Conservation (phyloP, 2,329 filamentous ascomycete genomes). For the Dactylonectria macrodidyma region DNA sequence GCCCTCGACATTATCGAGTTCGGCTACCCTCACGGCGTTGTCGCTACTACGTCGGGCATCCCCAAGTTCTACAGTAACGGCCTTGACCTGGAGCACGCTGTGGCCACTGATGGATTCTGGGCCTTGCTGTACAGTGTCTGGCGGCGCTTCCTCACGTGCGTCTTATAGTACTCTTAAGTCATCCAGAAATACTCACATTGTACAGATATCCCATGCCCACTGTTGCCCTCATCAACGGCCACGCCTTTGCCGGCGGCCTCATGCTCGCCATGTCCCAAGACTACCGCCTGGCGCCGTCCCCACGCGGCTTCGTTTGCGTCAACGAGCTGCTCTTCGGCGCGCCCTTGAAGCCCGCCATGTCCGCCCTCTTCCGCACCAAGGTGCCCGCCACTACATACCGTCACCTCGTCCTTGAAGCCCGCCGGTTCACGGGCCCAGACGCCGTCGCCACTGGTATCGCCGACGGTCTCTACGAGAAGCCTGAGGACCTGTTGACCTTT, state of each 20-base stretch:
- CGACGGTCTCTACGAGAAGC: slow-evolving; percentile 73
- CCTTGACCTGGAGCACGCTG: slow-evolving; percentile 81
- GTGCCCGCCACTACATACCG: slow-evolving; percentile 70
- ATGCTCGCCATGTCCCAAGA: slow-evolving; percentile 88
- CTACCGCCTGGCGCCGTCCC: slow-evolving; percentile 82
- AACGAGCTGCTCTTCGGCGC: slow-evolving; percentile 88
- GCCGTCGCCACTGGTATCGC: slow-evolving; percentile 78
- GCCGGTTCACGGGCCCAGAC: slow-evolving; percentile 74
- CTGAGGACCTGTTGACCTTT: slow-evolving; percentile 74
- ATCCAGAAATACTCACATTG: slow-evolving; percentile 9
- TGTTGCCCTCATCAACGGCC: slow-evolving; percentile 83
- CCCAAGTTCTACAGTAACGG: slow-evolving; percentile 88
- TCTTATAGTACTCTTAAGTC: not conserved
- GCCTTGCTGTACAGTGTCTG: slow-evolving; percentile 76
- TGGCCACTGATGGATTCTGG: slow-evolving; percentile 73
- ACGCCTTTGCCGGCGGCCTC: slow-evolving; percentile 86
- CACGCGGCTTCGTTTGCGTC: slow-evolving; percentile 81
- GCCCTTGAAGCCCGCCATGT: slow-evolving; percentile 82
- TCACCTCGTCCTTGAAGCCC: slow-evolving; percentile 80
- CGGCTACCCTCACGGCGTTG: slow-evolving; percentile 76
- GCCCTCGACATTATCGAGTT: slow-evolving; percentile 84
- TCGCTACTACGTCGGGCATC: slow-evolving; percentile 83
- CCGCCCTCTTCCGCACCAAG: slow-evolving; percentile 81
- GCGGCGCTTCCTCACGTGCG: slow-evolving; percentile 65
- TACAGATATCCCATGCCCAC: slow-evolving; percentile 83